These are phyloP conservation scores for Graphilbum ipis-grandicollis DNA, from an alignment of 2,329 filamentous ascomycete species.

Conservation along the genomic window DNA sequence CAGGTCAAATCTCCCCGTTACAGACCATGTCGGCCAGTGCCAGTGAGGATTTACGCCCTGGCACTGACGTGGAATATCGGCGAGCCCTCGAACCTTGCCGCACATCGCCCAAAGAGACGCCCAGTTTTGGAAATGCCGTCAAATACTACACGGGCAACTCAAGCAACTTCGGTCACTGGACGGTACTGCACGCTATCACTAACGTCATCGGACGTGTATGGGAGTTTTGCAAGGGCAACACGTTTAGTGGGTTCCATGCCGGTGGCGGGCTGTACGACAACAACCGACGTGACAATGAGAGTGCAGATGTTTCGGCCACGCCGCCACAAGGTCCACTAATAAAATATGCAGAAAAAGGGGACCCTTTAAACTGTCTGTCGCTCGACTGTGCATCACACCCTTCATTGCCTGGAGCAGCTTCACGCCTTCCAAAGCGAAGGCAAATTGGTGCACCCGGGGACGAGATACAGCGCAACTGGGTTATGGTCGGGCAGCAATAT, in stretches of 20 bases:
- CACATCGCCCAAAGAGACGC: too few species aligned
- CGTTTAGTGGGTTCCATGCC: constrained; percentile 74
- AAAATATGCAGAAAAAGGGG: too few species aligned
- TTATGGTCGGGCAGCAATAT: constrained; percentile 36
- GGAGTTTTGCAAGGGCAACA: constrained; percentile 60
- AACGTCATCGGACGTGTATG: constrained; percentile 62
- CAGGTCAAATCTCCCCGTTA: constrained; percentile 35
- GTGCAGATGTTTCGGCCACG: too few species aligned
- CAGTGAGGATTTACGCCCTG: too few species aligned
- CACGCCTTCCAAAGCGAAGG: constrained; percentile 36
- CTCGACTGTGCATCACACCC: too few species aligned
- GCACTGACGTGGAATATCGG: constrained; percentile 39
- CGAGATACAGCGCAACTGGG: constrained; percentile 52
- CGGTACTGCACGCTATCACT: constrained; percentile 43
- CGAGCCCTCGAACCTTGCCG: constrained; percentile 33
- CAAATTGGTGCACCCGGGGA: constrained; percentile 33
- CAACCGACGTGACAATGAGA: constrained; percentile 13
- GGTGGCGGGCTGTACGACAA: constrained; percentile 56
- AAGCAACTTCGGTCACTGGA: constrained; percentile 3
- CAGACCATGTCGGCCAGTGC: too few species aligned
- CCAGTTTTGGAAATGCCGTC: background rate
- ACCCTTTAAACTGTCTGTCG: too few species aligned
- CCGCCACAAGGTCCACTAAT: too few species aligned
- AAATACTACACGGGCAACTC: background rate
- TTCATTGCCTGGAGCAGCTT: too few species aligned